Base-by-base conservation (phyloP, 129 eudicot species). In the Tagetes erecta region DNA sequence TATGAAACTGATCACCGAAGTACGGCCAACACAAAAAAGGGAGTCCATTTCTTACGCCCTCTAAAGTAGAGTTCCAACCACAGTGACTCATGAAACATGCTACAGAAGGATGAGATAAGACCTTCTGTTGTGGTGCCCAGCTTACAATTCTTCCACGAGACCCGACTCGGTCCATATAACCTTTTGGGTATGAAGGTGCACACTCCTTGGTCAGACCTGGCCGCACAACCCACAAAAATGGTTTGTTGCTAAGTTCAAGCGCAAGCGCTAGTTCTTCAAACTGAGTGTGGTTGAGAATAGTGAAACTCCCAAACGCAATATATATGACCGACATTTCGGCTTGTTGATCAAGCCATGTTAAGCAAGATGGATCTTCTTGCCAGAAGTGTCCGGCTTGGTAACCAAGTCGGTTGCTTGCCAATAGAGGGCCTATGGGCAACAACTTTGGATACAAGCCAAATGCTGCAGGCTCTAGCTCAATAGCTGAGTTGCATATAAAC, bases 11-110 rank as follows among this genome's bases (percentile, higher is more conserved):
- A 76, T 90, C 90, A 1, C 80, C 85, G 64, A 84, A 87, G 74
- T 87, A 90, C 11, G 92, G 96, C 90, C 90, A 87, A 57, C 92
- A 90, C 59, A 90, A 58, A 41, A 87, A 83, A 31, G 92, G 92
- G 1, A 83, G 64, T 12, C 96, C 96, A 47, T 79, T 83, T 68
- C 83, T 76, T 36, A 85, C 53, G 31, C 87, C 84, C 62, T 87
- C 92, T 14, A 81, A 12, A 14, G 86, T 85, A 7, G 96, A 90
- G 57, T 89, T 87, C 90, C 96, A 86, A 14, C 96, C 92, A 56
- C 88, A 87, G 41, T 89, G 92, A 60, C 81, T 87, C 52, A 85
- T 2, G 41, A 90, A 90, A 64, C 88, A 83, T 27, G 87, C 88
- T 11, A 87, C 35, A 0, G 93, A 87, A 62, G 88, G 84, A 76